Evolutionary conservation across 805 yeast species (phyloP), one percentile per base, ranked within the genome.

Genomic region (Ogataea minuta): DNA sequence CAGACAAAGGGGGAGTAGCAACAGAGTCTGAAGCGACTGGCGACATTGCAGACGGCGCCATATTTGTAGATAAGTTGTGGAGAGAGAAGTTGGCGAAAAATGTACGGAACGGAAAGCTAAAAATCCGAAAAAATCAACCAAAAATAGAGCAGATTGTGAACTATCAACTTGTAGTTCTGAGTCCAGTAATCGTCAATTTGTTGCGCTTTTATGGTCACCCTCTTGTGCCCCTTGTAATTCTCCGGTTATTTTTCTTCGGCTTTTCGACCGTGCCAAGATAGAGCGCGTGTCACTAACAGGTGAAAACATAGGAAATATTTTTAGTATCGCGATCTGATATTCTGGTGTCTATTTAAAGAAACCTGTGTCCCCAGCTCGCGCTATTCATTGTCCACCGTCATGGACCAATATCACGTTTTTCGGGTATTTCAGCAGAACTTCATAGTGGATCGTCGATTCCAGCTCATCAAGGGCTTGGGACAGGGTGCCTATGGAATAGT

Each of bases 401-500:
- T 37, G 29, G 57, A 57, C 29, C 61, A 58, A 35, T 60, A 61
- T 39, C 63, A 59, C 41, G 56, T 50, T 2, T 60, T 59, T 28
- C 48, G 80, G 50, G 90, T 84, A 27, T 84, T 77, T 66, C 85
- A 85, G 57, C 99, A 93, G 65, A 96, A 88, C 58, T 93, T 93
- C 62, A 78, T 90, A 29, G 90, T 93, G 41, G 98, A 93, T 62
- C 79, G 78, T 49, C 70, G 96, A 38, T 88, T 91, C 60, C 86
- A 88, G 57, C 74, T 93, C 51, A 87, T 88, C 43, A 86, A 90
- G 56, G 98, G 93, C 53, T 74, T 93, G 27, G 99, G 99, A 4
- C 97, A 93, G 54, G 99, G 99, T 9, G 98, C 99, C 1, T 93
- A 93, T 57, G 99, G 99, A 28, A 82, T 91, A 4, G 99, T 93